These are phyloP conservation scores for Debaryomyces sp. DNA, from an alignment of 1,139 yeast species.

Conservation along the genomic window DNA sequence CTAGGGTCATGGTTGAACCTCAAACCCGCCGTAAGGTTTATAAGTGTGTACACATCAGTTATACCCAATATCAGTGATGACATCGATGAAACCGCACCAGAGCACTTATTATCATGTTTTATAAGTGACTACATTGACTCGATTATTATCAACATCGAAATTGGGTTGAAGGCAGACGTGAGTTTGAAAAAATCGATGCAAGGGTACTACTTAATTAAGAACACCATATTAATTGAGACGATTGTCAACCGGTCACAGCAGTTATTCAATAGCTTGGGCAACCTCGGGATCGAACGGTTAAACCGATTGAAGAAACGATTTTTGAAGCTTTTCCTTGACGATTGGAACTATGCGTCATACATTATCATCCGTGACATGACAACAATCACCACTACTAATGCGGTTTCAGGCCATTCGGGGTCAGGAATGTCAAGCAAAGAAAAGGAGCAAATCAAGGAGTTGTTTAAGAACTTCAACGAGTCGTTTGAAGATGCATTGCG, in stretches of 20 bases:
- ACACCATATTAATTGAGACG: constrained; percentile 74
- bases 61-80: constrained; percentile 33
- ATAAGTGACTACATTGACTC: constrained; percentile 78
- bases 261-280: constrained; percentile 58
- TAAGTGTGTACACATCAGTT: constrained; percentile 52
- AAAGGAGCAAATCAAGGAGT: constrained; percentile 81
- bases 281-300: constrained; percentile 66
- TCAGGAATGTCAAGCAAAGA: constrained; percentile 59
- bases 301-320: constrained; percentile 74
- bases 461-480: constrained; percentile 77
- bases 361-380: constrained; percentile 73
- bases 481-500: constrained; percentile 77
- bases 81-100: constrained; percentile 42
- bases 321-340: constrained; percentile 73
- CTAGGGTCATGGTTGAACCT: constrained; percentile 74
- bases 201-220: constrained; percentile 75
- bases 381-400: constrained; percentile 46
- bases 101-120: constrained; percentile 60
- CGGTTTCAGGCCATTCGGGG: constrained; percentile 19
- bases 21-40: constrained; percentile 53
- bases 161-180: constrained; percentile 46
- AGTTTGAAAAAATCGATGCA: constrained; percentile 51
- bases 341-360: constrained; percentile 82
- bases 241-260: constrained; percentile 62
- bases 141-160: constrained; percentile 60